Base-by-base conservation (phyloP, 78 protist genomes). In the Anaeramoeba flamelloides region DNA sequence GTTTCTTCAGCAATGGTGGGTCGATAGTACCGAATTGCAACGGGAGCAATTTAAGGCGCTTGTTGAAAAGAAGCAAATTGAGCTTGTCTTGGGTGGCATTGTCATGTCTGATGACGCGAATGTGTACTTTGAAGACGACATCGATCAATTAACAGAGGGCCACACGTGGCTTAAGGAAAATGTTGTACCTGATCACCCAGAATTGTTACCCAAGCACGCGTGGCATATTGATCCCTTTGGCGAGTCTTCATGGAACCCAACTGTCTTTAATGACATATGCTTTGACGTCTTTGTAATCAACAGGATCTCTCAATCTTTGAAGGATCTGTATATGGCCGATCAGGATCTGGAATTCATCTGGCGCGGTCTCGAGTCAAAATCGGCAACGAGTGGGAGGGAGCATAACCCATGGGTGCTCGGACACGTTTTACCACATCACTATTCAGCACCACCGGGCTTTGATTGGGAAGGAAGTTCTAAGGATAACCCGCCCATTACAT, bases 91-190 rank as follows among this genome's bases (percentile, higher is more conserved):
- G 17, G 87, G 85, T 38, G 94, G 93, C 30, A 88, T 82, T 86
- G 92, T 90, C 36, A 82, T 79, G 81, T 82, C 81, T 78, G 96
- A 92, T 82, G 94, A 92, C 37, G 94, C 94, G 17, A 31, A 33
- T 32, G 32, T 90, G 22, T 0, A 30, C 40, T 1, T 76, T 36
- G 85, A 74, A 38, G 83, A 81, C 32, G 40, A 84, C 17, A 69
- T 92, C n/a, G 82, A 87, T 41, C 94, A 92, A 77, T 85, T 91
- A 83, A 75, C 90, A n/a, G 82, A 79, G 26, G 93, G 96, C 1
- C 89, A 83, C 74, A 32, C 37, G 74, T 90, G 79, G 86, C n/a
- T 91, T 41, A 2, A 74, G 39, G 26, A 83, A 33, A 39, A 53
- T 53, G 17, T 53, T 17, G 69, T 8, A 26, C 34, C 8, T 53